Evolutionary conservation across 2,329 filamentous ascomycete genomes (phyloP).

Genomic region (Passalora sequoiae): DNA sequence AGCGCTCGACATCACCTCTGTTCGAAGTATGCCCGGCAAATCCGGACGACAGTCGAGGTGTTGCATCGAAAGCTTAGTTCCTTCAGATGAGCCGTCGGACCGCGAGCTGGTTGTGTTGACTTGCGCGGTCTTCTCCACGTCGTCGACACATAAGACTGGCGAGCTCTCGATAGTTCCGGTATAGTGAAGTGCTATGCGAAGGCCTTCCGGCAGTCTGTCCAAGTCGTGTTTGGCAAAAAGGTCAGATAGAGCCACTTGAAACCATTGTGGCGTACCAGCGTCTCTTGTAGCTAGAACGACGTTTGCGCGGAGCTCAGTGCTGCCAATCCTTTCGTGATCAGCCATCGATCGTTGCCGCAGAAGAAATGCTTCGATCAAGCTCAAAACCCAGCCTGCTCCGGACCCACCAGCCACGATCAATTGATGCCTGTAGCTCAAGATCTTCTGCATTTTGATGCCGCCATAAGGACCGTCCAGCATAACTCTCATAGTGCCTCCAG

Average conservation of each 20-base stretch:
- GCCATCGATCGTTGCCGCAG: constrained; percentile 11
- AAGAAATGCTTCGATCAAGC: constrained; percentile 41
- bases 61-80: background rate
- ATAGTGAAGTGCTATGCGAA: constrained; percentile 17
- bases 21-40: constrained; percentile 28
- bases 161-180: constrained; percentile 12
- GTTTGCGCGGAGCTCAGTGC: background rate
- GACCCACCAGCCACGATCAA: constrained; percentile 53
- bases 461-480: constrained; percentile 57
- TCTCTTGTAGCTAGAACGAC: constrained; percentile 35
- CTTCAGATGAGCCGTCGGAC: background rate
- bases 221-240: constrained; percentile 24
- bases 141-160: constrained; percentile 7
- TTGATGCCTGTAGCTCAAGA: constrained; percentile 39
- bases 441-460: constrained; percentile 40
- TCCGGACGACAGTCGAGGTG: constrained; percentile 32
- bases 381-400: constrained; percentile 50
- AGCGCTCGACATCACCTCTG: constrained; percentile 15
- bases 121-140: constrained; percentile 12
- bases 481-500: constrained; percentile 40
- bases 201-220: constrained; percentile 9
- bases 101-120: background rate
- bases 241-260: constrained; percentile 29
- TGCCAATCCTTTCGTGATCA: background rate
- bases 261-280: constrained; percentile 33